phyloP scores from a whole-genome alignment of 1,284 basidiomycete genomes.

The Moniliophthora roreri region DNA sequence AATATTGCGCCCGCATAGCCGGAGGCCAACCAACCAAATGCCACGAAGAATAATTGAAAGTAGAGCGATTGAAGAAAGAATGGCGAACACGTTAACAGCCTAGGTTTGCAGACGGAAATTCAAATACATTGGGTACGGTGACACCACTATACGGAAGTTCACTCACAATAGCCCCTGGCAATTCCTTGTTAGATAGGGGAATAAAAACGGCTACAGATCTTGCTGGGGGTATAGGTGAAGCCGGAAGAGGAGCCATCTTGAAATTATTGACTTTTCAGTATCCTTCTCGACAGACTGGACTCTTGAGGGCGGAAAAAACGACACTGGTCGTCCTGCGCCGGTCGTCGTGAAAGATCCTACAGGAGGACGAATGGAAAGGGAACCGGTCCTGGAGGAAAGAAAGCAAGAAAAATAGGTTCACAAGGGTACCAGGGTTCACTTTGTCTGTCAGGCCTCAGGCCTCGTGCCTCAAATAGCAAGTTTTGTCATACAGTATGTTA shows the following conservation, averaged over 20 bases:
- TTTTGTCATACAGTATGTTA: no score
- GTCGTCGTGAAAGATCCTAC: slow-evolving; percentile 24
- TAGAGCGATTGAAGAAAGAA: slow-evolving; percentile 52
- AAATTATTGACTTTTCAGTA: slow-evolving; percentile 9
- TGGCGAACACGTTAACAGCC: slow-evolving; percentile 52
- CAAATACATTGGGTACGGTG: not conserved
- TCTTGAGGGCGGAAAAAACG: slow-evolving; percentile 7
- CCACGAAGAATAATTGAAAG: slow-evolving; percentile 45
- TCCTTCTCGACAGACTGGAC: slow-evolving; percentile 6
- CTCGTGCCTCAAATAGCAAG: no score
- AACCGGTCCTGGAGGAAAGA: slow-evolving; percentile 39
- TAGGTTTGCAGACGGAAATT: slow-evolving; percentile 20
- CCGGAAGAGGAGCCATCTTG: slow-evolving; percentile 9
- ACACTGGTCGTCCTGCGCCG: slow-evolving; percentile 24
- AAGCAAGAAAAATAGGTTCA: slow-evolving; percentile 13
- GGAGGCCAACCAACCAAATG: slow-evolving; percentile 38
- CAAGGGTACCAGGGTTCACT: not conserved
- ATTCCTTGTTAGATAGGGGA: slow-evolving; percentile 28
- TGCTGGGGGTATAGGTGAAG: not conserved
- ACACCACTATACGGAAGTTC: not conserved
- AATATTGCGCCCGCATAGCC: slow-evolving; percentile 21
- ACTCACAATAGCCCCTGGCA: slow-evolving; percentile 47
- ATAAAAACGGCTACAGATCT: slow-evolving; percentile 19
- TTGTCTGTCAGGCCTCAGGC: no score
- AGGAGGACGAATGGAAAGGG: slow-evolving; percentile 32